Percentiles rank a stretch among this genome's conserved stretches.
These are phyloP conservation scores for Funneliformis geosporum DNA, from an alignment of 192 early-diverging fungal species.

Conservation along the genomic window DNA sequence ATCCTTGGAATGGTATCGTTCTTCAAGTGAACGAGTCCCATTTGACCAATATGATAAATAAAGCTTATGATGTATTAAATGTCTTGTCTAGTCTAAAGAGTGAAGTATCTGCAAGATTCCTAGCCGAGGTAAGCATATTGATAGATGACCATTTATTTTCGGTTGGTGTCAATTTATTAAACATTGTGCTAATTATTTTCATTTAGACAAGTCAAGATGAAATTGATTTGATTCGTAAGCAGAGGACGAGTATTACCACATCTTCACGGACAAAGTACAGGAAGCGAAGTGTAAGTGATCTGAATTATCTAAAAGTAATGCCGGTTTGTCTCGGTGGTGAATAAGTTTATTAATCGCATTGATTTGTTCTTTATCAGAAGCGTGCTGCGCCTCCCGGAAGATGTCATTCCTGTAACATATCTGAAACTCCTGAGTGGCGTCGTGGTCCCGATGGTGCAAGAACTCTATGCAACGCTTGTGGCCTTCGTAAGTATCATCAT, in stretches of 20 bases:
- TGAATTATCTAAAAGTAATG: background rate
- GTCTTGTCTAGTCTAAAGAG: constrained; percentile 1
- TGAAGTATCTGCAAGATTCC: background rate
- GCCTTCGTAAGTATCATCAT: constrained; percentile 66
- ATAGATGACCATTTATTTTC: background rate
- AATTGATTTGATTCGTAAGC: constrained; percentile 9
- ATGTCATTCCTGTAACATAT: constrained; percentile 78
- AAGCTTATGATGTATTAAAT: constrained; percentile 7
- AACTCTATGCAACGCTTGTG: constrained; percentile 95
- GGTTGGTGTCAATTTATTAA: background rate
- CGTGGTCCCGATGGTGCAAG: constrained; percentile 88
- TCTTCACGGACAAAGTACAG: constrained; percentile 8
- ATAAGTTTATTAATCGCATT: background rate
- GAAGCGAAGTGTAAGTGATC: constrained; percentile 11
- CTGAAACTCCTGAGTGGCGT: constrained; percentile 93
- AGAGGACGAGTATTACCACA: background rate
- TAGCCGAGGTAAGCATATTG: background rate
- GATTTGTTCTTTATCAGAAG: constrained; percentile 28
- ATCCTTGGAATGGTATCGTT: background rate
- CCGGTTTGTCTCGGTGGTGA: background rate
- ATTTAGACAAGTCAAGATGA: background rate
- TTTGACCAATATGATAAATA: constrained; percentile 2
- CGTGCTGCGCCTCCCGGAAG: constrained; percentile 65
- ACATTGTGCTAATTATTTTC: background rate
- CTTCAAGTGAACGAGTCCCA: constrained; percentile 5